Base-by-base conservation (phyloP, 1,284 basidiomycete genomes). In the Naganishia sp. region DNA sequence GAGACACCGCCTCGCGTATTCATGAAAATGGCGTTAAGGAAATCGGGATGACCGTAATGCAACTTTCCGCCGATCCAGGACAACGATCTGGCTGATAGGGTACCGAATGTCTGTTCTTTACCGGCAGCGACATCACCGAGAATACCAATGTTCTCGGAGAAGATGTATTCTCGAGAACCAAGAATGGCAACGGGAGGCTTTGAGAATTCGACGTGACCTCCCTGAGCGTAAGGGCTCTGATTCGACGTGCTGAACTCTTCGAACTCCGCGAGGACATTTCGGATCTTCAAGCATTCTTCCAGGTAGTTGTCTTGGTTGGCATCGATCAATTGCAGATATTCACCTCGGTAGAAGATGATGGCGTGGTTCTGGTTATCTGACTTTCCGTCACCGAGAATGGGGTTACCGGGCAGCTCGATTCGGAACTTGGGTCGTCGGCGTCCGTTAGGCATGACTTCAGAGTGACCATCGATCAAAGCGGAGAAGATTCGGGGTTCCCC, bases 241-340 rank as follows among this genome's bases (percentile, higher is more conserved):
- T 84, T 87, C 11, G 92, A 90, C 10, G 92, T 86, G 63, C 87
- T 82, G 79, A 92, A 95, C 79, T 97, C 92, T 79, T 99, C 96
- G 75, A 99, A 99, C 79, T 99, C 96, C 68, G 89, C 91, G 49
- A 99, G 88, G n/a, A 99, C 84, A 77, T 97, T 98, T 64, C 95
- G 88, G 77, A 99, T 97, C 86, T 99, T 99, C 76, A 99, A 86
- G 82, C 95, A 99, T 79, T 99, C 95, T 80, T 99, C 95, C 72
- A 99, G 88, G 76, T 99, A 99, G 82, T 99, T 97, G 83, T 99
- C 95, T 84, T 99, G 95, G 81, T 99, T 99, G 75, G 95, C 96
- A 75, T 99, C 96, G 78, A 99, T 97, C 71, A 98, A 90, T 82
- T 99, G 95, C 13, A 99, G 84, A 81, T 97, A 99, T 81, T 99